phyloP scores from a whole-genome alignment of 176 grass and related monocot genomes.

The Carex parvula region DNA sequence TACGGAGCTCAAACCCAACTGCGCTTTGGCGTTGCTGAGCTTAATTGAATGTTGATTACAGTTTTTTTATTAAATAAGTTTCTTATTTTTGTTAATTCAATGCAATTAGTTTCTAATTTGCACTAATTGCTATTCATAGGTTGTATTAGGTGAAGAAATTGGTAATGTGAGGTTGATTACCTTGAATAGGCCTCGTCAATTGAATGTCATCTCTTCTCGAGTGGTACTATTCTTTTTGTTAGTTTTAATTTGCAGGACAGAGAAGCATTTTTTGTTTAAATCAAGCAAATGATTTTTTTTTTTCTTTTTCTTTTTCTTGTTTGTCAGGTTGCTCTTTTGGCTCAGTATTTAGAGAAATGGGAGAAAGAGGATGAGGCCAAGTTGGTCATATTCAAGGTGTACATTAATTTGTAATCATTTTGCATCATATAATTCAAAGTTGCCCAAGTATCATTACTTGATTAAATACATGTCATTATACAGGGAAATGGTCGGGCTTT shows the following conservation, averaged over 20 bases:
- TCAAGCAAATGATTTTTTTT: neutral
- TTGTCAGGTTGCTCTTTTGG: slow-evolving; percentile 65
- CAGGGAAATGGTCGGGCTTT: slow-evolving; percentile 80
- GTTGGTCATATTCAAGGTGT: slow-evolving; percentile 81
- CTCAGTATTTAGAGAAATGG: slow-evolving; percentile 85
- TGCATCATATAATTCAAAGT: neutral
- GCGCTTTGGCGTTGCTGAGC: neutral
- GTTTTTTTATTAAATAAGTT: neutral
- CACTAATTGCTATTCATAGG: slow-evolving; percentile 31
- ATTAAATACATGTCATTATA: slow-evolving; percentile 25
- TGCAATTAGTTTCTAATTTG: neutral
- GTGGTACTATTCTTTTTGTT: slow-evolving; percentile 44
- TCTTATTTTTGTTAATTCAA: neutral
- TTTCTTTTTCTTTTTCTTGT: neutral
- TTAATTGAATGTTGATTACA: neutral
- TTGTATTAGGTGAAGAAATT: slow-evolving; percentile 70
- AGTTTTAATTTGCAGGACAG: neutral
- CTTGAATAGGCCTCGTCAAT: slow-evolving; percentile 86
- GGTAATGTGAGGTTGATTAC: slow-evolving; percentile 52
- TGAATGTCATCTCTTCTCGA: slow-evolving; percentile 73
- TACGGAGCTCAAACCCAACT: neutral
- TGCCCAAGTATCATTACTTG: neutral
- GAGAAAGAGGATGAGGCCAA: slow-evolving; percentile 81
- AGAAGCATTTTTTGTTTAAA: neutral
- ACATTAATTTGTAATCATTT: neutral